phyloP scores from a whole-genome alignment of 331 rosid species.

The Quercus lobata region DNA sequence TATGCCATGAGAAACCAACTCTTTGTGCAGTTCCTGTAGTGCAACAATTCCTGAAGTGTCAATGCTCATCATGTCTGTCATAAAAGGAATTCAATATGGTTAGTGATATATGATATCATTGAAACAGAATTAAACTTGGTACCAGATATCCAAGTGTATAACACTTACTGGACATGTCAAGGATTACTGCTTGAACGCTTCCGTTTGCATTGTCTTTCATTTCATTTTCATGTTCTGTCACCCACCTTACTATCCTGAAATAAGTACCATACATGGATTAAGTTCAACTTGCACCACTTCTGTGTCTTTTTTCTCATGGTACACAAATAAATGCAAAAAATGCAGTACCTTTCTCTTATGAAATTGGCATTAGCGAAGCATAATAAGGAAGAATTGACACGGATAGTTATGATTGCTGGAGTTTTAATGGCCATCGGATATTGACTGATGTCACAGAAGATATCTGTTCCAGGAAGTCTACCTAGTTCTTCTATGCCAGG shows the following conservation, averaged over 20 bases:
- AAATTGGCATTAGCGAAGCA: conserved; percentile 88
- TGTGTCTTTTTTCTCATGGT: neutral
- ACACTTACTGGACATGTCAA: conserved; percentile 83
- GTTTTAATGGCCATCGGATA: conserved; percentile 73
- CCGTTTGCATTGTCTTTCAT: conserved; percentile 24
- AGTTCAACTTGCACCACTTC: neutral
- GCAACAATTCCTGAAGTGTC: conserved; percentile 83
- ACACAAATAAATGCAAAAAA: neutral
- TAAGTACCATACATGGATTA: neutral
- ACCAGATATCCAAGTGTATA: neutral
- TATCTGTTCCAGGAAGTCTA: conserved; percentile 68
- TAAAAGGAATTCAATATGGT: neutral
- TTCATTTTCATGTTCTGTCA: conserved; percentile 37
- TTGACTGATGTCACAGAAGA: conserved; percentile 60
- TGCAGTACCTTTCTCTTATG: conserved; percentile 62
- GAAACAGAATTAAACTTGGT: neutral
- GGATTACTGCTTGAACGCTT: conserved; percentile 41
- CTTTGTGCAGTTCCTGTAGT: conserved; percentile 69
- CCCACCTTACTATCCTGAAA: conserved; percentile 62
- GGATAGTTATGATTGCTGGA: conserved; percentile 57
- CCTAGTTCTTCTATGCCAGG: conserved; percentile 74
- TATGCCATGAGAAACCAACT: conserved; percentile 43
- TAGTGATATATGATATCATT: neutral
- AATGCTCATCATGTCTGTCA: conserved; percentile 57
- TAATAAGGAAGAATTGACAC: conserved; percentile 68